Evolutionary conservation across 441 rosid species (phyloP), one percentile per base, ranked within the genome.

Genomic region (Pelargonium cotyledonis): DNA sequence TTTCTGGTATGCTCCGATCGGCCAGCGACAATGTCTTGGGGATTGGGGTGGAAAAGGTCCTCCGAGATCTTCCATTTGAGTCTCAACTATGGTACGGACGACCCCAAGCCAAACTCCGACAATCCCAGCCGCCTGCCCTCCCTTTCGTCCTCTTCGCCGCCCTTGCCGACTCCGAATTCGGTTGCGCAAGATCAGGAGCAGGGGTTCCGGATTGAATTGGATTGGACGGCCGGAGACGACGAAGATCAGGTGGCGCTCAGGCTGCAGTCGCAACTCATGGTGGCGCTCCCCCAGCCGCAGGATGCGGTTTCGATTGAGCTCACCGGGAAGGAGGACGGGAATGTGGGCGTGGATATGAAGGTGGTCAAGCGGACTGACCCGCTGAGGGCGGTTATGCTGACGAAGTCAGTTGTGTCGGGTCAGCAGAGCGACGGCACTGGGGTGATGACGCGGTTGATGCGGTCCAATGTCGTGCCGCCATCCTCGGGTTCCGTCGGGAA

Each of bases 11-110:
- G 58, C 1, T 15, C 58, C 2, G 8, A 53, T n/a, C 21, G 14
- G 15, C 21, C 60, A 2, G 60, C 60, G 60, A 8, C 60, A 53
- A 53, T 53, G 60, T 53, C 60, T 16, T 79, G 72, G 98, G 97
- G 96, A 63, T 74, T 93, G 71, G 96, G 98, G 38, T 94, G 98
- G 98, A 91, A 91, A 78, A 81, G 97, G 62, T 82, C 97, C 3
- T 84, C 87, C 76, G 97, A 94, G 82, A 79, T 76, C 78, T 91
- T 91, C 82, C 92, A 85, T 43, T 68, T 94, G 18, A 82, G 80
- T 8, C 90, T 94, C 53, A 76, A 81, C 0, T 94, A 91, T 72
- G 96, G 97, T 4, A 77, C 82, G 0, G 97, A 91, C 70, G 90
- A 88, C 67, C 80, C 80, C n/a, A 79, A 73, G 69, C 35, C 65